Percentiles rank a stretch among this genome's conserved stretches.
phyloP scores from a whole-genome alignment of 1,139 yeast genomes.

The Hyphopichia fennica region DNA sequence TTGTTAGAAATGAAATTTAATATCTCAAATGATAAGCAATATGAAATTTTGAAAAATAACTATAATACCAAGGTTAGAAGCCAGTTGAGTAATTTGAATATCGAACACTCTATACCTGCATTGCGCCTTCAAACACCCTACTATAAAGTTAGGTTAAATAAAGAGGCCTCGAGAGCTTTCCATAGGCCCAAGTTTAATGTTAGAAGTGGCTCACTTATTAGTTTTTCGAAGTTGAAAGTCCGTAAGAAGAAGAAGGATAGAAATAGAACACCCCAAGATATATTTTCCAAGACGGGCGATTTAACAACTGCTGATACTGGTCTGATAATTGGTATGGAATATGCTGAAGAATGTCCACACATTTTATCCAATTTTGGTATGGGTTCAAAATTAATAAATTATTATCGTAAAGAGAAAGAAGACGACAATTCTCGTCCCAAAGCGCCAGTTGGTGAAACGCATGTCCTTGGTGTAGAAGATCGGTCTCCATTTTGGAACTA shows the following conservation, averaged over 20 bases:
- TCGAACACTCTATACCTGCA: slow-evolving; percentile 93
- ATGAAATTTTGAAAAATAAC: slow-evolving; percentile 78
- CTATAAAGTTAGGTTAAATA: slow-evolving; percentile 75
- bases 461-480: slow-evolving; percentile 92
- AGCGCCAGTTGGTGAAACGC: slow-evolving; percentile 89
- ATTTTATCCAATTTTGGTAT: slow-evolving; percentile 88
- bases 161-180: slow-evolving; percentile 71
- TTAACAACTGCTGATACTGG: slow-evolving; percentile 84
- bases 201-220: slow-evolving; percentile 75
- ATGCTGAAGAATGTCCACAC: slow-evolving; percentile 85
- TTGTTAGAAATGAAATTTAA: slow-evolving; percentile 60
- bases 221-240: slow-evolving; percentile 72
- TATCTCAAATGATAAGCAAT: slow-evolving; percentile 84
- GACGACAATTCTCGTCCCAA: slow-evolving; percentile 89
- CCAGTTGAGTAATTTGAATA: slow-evolving; percentile 84
- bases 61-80: slow-evolving; percentile 92
- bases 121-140: slow-evolving; percentile 85
- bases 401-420: slow-evolving; percentile 79
- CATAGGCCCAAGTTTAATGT: slow-evolving; percentile 78
- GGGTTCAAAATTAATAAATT: slow-evolving; percentile 93
- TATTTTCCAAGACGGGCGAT: slow-evolving; percentile 71
- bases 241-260: slow-evolving; percentile 89
- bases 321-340: slow-evolving; percentile 76
- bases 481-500: slow-evolving; percentile 98
- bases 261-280: slow-evolving; percentile 75